Evolutionary conservation across 2,329 filamentous ascomycete species (phyloP).

Genomic region (Monosporascus sp.): DNA sequence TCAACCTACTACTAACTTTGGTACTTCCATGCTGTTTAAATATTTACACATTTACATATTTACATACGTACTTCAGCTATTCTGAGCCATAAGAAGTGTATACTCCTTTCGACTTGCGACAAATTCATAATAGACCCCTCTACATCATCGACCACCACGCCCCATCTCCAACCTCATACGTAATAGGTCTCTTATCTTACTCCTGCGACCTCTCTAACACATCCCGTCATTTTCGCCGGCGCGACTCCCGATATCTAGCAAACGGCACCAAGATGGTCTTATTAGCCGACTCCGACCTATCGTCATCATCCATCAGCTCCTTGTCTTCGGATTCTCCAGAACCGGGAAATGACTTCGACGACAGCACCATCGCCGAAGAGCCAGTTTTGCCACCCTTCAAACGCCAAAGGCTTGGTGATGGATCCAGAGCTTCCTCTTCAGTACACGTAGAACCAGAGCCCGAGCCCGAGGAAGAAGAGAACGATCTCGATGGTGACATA

Average conservation of each 20-base stretch:
- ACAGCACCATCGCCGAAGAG: constrained; percentile 20
- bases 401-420: constrained; percentile 30
- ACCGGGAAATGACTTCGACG: constrained; percentile 18
- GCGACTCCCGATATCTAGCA: neutral
- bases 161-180: neutral
- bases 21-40: too few relatives aligned
- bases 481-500: constrained; percentile 57
- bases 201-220: neutral
- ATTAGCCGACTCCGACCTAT: neutral
- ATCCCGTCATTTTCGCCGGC: neutral
- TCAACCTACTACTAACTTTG: neutral
- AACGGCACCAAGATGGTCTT: constrained; percentile 7
- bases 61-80: too few relatives aligned
- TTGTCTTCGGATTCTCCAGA: neutral
- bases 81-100: too few relatives aligned
- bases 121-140: too few relatives aligned
- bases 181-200: too few relatives aligned
- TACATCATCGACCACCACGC: neutral
- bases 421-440: constrained; percentile 39
- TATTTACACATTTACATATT: too few relatives aligned
- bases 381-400: constrained; percentile 28
- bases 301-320: constrained; percentile 1
- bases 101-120: too few relatives aligned
- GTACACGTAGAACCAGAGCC: constrained; percentile 42
- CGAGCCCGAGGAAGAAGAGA: constrained; percentile 30